phyloP scores from a whole-genome alignment of 345 rosid species.

The Hypericum androsaemum region DNA sequence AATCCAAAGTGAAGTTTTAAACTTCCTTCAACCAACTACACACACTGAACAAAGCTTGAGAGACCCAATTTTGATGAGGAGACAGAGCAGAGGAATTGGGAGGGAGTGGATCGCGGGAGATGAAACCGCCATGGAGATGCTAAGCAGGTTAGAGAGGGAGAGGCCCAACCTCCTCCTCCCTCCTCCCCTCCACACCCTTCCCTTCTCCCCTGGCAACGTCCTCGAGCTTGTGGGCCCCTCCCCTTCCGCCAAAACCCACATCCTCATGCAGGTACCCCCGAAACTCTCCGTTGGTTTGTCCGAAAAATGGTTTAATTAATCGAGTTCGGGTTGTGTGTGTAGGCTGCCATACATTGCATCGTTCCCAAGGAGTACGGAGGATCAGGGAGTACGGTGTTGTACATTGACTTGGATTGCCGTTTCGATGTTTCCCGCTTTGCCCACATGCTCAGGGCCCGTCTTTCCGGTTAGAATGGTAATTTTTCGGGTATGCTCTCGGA shows the following conservation, averaged over 20 bases:
- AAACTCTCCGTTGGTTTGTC: no score
- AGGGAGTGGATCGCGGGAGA: slow-evolving; percentile 43
- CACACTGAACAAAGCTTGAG: no score
- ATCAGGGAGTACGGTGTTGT: slow-evolving; percentile 42
- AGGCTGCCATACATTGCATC: slow-evolving; percentile 52
- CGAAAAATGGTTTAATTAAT: no score
- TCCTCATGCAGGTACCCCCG: slow-evolving; percentile 57
- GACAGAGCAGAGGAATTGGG: not conserved
- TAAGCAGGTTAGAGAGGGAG: slow-evolving; percentile 35
- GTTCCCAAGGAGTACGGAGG: slow-evolving; percentile 66
- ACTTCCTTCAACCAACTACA: no score
- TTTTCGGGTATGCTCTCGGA: not conserved
- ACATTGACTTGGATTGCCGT: slow-evolving; percentile 69
- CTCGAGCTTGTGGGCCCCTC: slow-evolving; percentile 65
- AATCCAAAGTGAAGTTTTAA: no score
- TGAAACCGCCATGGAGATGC: slow-evolving; percentile 55
- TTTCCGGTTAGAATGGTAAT: no score
- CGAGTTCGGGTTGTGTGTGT: no score
- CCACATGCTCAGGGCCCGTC: slow-evolving; percentile 42
- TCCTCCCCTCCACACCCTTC: slow-evolving; percentile 55
- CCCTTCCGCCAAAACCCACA: slow-evolving; percentile 63
- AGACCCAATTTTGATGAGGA: no score
- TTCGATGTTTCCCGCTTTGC: slow-evolving; percentile 53
- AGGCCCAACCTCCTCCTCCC: slow-evolving; percentile 34
- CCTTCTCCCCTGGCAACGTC: slow-evolving; percentile 56